Percentiles rank a stretch among this genome's conserved stretches.
Conservation (phyloP, 139 green algal species). For the Nannochloris sp. region DNA sequence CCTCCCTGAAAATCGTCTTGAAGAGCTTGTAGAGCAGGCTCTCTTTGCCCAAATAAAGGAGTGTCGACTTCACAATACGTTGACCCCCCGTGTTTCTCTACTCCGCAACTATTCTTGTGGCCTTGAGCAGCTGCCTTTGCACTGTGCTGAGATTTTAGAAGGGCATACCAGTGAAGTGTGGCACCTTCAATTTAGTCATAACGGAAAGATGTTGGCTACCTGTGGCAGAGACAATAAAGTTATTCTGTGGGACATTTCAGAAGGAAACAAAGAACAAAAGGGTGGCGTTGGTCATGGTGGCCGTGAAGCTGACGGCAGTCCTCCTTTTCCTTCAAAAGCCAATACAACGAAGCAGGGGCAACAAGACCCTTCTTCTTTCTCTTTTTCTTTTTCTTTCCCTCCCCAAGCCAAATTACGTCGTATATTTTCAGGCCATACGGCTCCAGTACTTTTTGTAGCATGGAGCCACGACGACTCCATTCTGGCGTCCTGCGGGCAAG, state of each 20-base stretch:
- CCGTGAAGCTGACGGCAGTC: not conserved
- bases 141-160: slow-evolving; percentile 48
- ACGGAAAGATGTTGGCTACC: slow-evolving; percentile 63
- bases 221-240: slow-evolving; percentile 60
- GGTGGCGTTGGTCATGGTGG: not conserved
- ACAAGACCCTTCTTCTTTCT: not conserved
- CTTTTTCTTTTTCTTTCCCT: not conserved
- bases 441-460: slow-evolving; percentile 31
- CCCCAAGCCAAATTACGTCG: not conserved
- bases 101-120: slow-evolving; percentile 14
- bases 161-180: slow-evolving; percentile 88
- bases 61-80: slow-evolving; percentile 1
- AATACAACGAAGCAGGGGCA: not conserved
- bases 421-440: slow-evolving; percentile 34
- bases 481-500: slow-evolving; percentile 31
- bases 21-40: slow-evolving; percentile 16
- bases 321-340: not conserved
- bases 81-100: slow-evolving; percentile 5
- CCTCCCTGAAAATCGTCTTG: not conserved
- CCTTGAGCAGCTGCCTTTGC: slow-evolving; percentile 19
- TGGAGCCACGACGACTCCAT: slow-evolving; percentile 53
- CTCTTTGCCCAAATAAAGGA: slow-evolving; percentile 37
- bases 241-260: slow-evolving; percentile 49
- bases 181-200: slow-evolving; percentile 81
- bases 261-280: not conserved